Base-by-base conservation (phyloP, 768 basidiomycete genomes). In the Neoboletus subvelutipes region DNA sequence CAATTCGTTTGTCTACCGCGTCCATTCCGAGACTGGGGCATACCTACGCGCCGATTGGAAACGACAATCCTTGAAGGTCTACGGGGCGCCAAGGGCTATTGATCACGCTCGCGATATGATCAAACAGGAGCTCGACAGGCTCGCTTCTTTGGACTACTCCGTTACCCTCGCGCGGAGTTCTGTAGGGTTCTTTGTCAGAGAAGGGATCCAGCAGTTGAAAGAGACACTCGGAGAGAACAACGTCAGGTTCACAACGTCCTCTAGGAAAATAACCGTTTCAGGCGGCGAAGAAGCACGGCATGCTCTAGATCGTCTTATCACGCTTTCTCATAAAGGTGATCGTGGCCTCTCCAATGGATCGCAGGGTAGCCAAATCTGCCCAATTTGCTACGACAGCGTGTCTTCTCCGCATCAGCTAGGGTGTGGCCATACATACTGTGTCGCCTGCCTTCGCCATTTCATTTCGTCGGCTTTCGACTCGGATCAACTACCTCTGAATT, bases 401-500 rank as follows among this genome's bases (percentile, higher is more conserved):
- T n/a, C n/a, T n/a, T n/a, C n/a, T n/a, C n/a, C n/a, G n/a, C n/a
- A n/a, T n/a, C n/a, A n/a, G n/a, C n/a, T n/a, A n/a, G n/a, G n/a
- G n/a, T n/a, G n/a, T n/a, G n/a, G n/a, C n/a, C n/a, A n/a, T n/a
- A n/a, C n/a, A n/a, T n/a, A n/a, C n/a, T n/a, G n/a, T n/a, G n/a
- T n/a, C n/a, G n/a, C n/a, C n/a, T n/a, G n/a, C n/a, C n/a, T n/a
- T n/a, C n/a, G n/a, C n/a, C n/a, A n/a, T n/a, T 88, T 88, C 62
- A 73, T 91, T 34, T 71, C 70, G 15, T 80, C 87, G 1, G 76
- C 87, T 1, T 66, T 79, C 28, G 80, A 84, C 31, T 80, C 76
- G 49, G 80, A 79, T 33, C 72, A 74, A 5, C 86, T 92, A 65
- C 89, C 91, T 3, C 67, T 92, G 33, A 79, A 71, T 8, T 92